A percentile compares a stretch with the other conserved stretches of the same genome.
Evolutionary conservation across 495 filamentous ascomycete genomes (phyloP).

Genomic region (Bacidia rubella): DNA sequence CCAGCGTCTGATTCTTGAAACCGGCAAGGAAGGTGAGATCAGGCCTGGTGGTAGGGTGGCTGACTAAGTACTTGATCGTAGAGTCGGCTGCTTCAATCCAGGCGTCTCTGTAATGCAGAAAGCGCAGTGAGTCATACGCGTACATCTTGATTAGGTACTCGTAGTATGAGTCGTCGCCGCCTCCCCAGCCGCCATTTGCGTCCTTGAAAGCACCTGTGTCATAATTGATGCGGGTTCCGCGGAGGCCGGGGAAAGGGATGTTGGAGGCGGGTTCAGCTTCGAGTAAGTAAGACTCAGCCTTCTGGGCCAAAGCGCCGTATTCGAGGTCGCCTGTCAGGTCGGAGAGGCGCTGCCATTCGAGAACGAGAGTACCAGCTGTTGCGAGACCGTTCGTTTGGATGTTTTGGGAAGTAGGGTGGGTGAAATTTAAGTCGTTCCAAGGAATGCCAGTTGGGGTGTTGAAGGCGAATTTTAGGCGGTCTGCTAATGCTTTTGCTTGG

Average conservation of each 20-base stretch:
- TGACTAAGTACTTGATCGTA: constrained; percentile 55
- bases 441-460: constrained; percentile 64
- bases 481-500: constrained; percentile 57
- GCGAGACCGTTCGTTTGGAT: constrained; percentile 52
- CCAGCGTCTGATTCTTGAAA: constrained; percentile 39
- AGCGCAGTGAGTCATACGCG: constrained; percentile 59
- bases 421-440: constrained; percentile 55
- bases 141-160: constrained; percentile 95
- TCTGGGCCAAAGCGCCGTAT: constrained; percentile 55
- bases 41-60: constrained; percentile 53
- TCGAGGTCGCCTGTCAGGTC: constrained; percentile 53
- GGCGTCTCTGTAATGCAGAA: constrained; percentile 48
- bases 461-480: constrained; percentile 65
- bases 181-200: constrained; percentile 61
- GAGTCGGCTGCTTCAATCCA: constrained; percentile 73
- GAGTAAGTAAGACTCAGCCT: constrained; percentile 59
- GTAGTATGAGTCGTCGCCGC: constrained; percentile 72
- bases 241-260: constrained; percentile 66
- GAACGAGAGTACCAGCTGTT: constrained; percentile 56
- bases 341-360: constrained; percentile 76
- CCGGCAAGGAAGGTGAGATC: constrained; percentile 64
- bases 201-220: constrained; percentile 53
- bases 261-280: constrained; percentile 44
- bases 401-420: constrained; percentile 31
- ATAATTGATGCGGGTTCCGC: constrained; percentile 57